Percentiles rank a stretch among this genome's conserved stretches.
These are phyloP conservation scores for Neocucurbitaria cava DNA, from an alignment of 2,329 filamentous ascomycete genomes.

Conservation along the genomic window DNA sequence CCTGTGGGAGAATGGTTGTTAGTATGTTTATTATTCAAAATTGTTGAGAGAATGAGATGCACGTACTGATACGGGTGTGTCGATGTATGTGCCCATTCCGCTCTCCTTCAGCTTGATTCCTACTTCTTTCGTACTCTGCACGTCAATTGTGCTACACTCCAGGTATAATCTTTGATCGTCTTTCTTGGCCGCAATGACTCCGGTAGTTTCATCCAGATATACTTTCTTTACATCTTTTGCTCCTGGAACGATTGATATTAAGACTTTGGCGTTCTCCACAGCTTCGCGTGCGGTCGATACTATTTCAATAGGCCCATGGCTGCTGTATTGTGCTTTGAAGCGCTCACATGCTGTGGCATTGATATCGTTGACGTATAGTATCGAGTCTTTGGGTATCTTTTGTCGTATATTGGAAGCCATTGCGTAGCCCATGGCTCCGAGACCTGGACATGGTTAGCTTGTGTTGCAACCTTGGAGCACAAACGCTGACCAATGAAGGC, in stretches of 20 bases:
- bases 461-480: neutral
- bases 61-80: conserved; percentile 41
- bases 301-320: conserved; percentile 30
- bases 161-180: conserved; percentile 31
- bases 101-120: conserved; percentile 21
- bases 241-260: conserved; percentile 40
- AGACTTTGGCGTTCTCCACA: conserved; percentile 31
- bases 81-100: conserved; percentile 32
- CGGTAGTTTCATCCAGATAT: conserved; percentile 33
- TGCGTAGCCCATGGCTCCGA: conserved; percentile 45
- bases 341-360: conserved; percentile 28
- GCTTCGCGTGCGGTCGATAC: conserved; percentile 37
- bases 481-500: conserved; percentile 35
- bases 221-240: conserved; percentile 37
- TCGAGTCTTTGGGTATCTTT: conserved; percentile 28
- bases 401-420: conserved; percentile 42
- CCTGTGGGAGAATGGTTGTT: conserved; percentile 14
- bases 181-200: conserved; percentile 29
- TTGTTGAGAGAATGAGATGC: neutral
- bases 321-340: conserved; percentile 29
- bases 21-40: neutral
- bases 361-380: conserved; percentile 41
- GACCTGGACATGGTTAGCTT: conserved; percentile 20
- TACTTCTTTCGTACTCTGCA: conserved; percentile 33
- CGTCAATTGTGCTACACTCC: conserved; percentile 45